Evolutionary conservation across 805 yeast genomes (phyloP).

Genomic region (Lachancea mirantina): DNA sequence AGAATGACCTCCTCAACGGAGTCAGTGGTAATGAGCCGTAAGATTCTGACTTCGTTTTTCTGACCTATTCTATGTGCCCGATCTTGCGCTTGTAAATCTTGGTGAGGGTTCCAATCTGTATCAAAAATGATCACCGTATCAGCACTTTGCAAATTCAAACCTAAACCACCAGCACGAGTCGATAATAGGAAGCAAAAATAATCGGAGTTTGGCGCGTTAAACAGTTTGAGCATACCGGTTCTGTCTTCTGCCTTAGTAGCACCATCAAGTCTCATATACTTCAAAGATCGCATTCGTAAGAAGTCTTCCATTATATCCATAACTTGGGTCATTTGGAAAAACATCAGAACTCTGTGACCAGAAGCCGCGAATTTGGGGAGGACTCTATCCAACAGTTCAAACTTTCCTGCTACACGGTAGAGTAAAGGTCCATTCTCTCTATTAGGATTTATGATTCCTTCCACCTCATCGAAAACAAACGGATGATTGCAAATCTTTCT

Average conservation of each 20-base stretch:
- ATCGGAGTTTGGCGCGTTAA: conserved; percentile 70
- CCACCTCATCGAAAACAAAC: conserved; percentile 78
- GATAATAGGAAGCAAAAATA: conserved; percentile 73
- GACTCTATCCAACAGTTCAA: conserved; percentile 68
- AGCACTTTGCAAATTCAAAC: conserved; percentile 79
- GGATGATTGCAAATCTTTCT: conserved; percentile 85
- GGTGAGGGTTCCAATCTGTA: conserved; percentile 90
- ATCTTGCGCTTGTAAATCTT: conserved; percentile 86
- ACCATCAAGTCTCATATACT: conserved; percentile 76
- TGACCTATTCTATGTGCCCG: conserved; percentile 89
- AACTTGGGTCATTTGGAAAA: conserved; percentile 84
- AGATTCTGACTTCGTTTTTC: conserved; percentile 77
- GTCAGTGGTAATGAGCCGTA: conserved; percentile 72
- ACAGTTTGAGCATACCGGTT: conserved; percentile 61
- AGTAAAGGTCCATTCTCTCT: conserved; percentile 56
- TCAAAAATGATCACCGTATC: conserved; percentile 83
- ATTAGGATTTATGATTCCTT: conserved; percentile 57
- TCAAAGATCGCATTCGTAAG: conserved; percentile 55
- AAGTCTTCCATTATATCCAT: conserved; percentile 89
- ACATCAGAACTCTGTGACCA: conserved; percentile 74
- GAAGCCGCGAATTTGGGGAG: conserved; percentile 67
- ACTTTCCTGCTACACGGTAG: conserved; percentile 75
- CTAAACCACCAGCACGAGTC: conserved; percentile 87
- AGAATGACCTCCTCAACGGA: conserved; percentile 79
- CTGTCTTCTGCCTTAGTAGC: conserved; percentile 79